Evolutionary conservation across 305 asterid genomes (phyloP), one percentile per base, ranked within the genome.

Genomic region (Caryopteris hybrid): DNA sequence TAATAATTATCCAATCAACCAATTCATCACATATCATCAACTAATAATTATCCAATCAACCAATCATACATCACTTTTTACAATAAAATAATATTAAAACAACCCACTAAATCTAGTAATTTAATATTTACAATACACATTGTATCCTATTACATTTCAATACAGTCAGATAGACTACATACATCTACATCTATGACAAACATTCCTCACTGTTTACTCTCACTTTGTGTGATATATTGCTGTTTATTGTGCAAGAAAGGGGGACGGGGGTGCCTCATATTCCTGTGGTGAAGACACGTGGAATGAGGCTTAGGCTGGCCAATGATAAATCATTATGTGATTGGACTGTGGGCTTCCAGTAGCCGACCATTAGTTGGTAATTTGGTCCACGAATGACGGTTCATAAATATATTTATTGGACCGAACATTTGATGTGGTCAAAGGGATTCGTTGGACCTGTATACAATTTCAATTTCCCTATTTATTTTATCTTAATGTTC

Each of bases 261-360:
- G 42, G 50, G 17, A 1, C 12, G 43, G 74, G 60, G 71, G 54
- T 14, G 79, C 83, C 83, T 68, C 81, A 68, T 70, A 56, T 68
- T 22, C 3, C 2, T 74, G 42, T 2, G 41, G 16, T 47, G 42
- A 16, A 5, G 80, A 58, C 84, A 82, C 82, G 76, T 82, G 82
- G 79, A 64, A 65, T 0, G 0, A 0, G 16, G 0, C 0, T 41
- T 16, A 4, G 66, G 42, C 41, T 36, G 60, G 4, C 74, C 78
- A 68, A 73, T 76, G 33, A 73, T 43, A 45, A n/a, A 17, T 31
- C 45, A 46, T 33, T 4, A 31, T 57, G 3, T 36, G 54, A 60
- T 13, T 61, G 41, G 45, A 22, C 21, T 4, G 51, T 62, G 64
- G 64, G 50, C 23, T 41, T 56, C 3, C 6, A 52, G 23, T 21